phyloP scores from a whole-genome alignment of 2,329 filamentous ascomycete species.

The Verruconis gallopava region DNA sequence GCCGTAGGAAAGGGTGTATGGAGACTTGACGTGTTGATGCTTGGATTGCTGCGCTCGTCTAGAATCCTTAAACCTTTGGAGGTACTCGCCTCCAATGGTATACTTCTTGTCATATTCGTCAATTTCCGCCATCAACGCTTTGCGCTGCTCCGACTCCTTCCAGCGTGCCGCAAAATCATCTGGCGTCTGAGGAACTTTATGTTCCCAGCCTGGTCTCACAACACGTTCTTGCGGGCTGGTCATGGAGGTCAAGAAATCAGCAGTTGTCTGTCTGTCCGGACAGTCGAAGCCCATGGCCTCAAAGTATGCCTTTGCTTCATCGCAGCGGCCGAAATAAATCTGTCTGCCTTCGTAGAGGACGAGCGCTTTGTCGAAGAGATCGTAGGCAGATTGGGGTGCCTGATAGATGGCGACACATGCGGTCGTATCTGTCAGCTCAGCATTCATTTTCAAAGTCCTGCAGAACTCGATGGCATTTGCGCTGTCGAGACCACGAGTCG shows the following conservation, averaged over 20 bases:
- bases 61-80: constrained; percentile 33
- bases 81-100: constrained; percentile 31
- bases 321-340: constrained; percentile 53
- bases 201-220: constrained; percentile 31
- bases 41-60: constrained; percentile 35
- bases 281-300: constrained; percentile 55
- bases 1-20: constrained; percentile 65
- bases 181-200: constrained; percentile 34
- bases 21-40: constrained; percentile 50
- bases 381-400: constrained; percentile 54
- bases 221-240: constrained; percentile 39
- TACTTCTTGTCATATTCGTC: constrained; percentile 34
- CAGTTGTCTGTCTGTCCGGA: constrained; percentile 57
- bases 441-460: constrained; percentile 54
- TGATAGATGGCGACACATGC: constrained; percentile 65
- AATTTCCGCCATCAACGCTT: constrained; percentile 30
- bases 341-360: constrained; percentile 53
- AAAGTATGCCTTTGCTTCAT: constrained; percentile 54
- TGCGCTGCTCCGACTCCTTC: constrained; percentile 40
- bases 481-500: constrained; percentile 59
- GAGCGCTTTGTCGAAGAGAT: constrained; percentile 54
- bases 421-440: constrained; percentile 53
- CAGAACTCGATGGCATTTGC: constrained; percentile 66
- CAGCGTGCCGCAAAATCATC: constrained; percentile 39
- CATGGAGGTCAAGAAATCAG: constrained; percentile 67